phyloP scores from a whole-genome alignment of 2,329 filamentous ascomycete species.

The Pseudocercospora cruenta region DNA sequence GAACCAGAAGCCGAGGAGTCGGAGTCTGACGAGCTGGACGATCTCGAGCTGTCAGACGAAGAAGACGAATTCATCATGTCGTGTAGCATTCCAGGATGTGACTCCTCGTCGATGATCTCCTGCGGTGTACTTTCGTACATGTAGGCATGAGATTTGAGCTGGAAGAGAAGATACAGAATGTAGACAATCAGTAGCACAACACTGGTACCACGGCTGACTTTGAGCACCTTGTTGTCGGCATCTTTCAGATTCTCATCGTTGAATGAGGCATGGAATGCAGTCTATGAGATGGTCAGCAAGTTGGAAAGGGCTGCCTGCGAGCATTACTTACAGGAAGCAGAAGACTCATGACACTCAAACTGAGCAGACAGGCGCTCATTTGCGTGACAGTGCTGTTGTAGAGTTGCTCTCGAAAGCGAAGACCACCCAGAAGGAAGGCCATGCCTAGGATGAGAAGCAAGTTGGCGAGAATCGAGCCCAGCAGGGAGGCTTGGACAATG shows the following conservation, averaged over 20 bases:
- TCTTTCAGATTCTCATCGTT: slow-evolving; percentile 42
- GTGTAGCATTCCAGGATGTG: slow-evolving; percentile 80
- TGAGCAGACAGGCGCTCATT: slow-evolving; percentile 92
- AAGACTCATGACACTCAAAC: slow-evolving; percentile 85
- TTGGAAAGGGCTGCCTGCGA: background rate
- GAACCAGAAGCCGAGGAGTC: slow-evolving; percentile 67
- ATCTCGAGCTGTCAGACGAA: slow-evolving; percentile 55
- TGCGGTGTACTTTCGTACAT: slow-evolving; percentile 92
- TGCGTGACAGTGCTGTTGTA: slow-evolving; percentile 96
- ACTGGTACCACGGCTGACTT: slow-evolving; percentile 87
- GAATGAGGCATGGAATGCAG: slow-evolving; percentile 91
- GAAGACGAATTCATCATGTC: slow-evolving; percentile 74
- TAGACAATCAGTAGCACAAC: slow-evolving; percentile 84
- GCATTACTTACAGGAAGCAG: slow-evolving; percentile 68
- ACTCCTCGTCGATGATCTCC: slow-evolving; percentile 88
- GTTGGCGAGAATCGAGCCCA: slow-evolving; percentile 89
- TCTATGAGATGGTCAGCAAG: slow-evolving; percentile 51
- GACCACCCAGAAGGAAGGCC: slow-evolving; percentile 83
- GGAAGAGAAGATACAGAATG: slow-evolving; percentile 80
- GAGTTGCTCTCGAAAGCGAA: slow-evolving; percentile 87
- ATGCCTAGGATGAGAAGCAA: slow-evolving; percentile 87
- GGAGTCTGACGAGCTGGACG: slow-evolving; percentile 59
- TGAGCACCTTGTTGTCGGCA: slow-evolving; percentile 73
- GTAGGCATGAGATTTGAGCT: slow-evolving; percentile 88
- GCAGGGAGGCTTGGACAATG: slow-evolving; percentile 86